Base-by-base conservation (phyloP, 2,329 filamentous ascomycete genomes). In the Diaporthe citri region DNA sequence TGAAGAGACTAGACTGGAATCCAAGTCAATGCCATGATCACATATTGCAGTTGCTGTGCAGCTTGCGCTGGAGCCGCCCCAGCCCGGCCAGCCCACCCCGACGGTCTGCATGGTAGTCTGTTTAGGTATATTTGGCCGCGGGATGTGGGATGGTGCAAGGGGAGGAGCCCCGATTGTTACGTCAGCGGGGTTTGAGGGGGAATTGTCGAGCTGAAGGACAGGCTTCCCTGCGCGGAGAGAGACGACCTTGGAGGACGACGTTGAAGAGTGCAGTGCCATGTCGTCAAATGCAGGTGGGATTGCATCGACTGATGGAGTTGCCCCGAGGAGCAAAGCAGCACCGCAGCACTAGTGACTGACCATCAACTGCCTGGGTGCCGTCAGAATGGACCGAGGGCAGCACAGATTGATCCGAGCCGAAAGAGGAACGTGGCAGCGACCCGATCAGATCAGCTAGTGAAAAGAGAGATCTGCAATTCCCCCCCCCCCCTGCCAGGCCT, bases 181-280 rank as follows among this genome's bases (percentile, higher is more conserved):
- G 71, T 72, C 71, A 72, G 71, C 56, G 57, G 57, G 71, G 71
- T 64, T 64, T n/a, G n/a, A n/a, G 59, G 52, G n/a, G 70, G 34
- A 31, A 52, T 41, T 10, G 43, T 39, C 41, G 41, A 39, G 39
- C 36, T 71, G 67, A 71, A 36, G 69, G 46, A 39, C 55, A 41
- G 39, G 46, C 31, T 56, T 41, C 69, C 46, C 25, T 66, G 59
- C 7, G 31, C 4, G 17, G 39, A 48, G 60, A 39, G 60, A 39
- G 20, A 5, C 7, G 22, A 25, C 28, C 17, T 62, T 25, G 28
- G n/a, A 39, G 36, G 36, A 39, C 36, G 36, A 39, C 12, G 10
- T 39, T 39, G 36, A 12, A 12, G 36, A 5, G 36, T 39, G 36
- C 36, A 39, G 36, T 39, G 36, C 36, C 36, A 39, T 39, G 36